phyloP scores from a whole-genome alignment of 331 rosid species.

The Saraca asoca region DNA sequence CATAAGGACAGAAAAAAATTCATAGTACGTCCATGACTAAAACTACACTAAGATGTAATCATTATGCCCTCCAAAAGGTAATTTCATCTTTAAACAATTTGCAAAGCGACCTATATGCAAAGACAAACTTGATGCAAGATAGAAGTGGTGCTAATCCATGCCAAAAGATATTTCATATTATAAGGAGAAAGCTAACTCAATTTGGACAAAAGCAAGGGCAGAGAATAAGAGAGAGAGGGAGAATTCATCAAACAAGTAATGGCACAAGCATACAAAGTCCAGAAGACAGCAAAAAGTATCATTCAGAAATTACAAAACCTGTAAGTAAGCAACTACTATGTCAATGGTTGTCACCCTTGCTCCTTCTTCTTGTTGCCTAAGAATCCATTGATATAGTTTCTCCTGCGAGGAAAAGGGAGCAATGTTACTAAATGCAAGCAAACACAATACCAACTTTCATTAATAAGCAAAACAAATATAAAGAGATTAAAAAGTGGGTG shows the following conservation, averaged over 20 bases:
- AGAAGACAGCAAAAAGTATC: background rate
- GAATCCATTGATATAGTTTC: constrained; percentile 58
- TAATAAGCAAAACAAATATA: background rate
- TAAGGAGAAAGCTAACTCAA: background rate
- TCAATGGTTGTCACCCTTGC: constrained; percentile 46
- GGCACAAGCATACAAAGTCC: background rate
- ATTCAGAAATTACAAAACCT: constrained; percentile 38
- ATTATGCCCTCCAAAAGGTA: constrained; percentile 6
- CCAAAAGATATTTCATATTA: background rate
- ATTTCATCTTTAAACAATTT: constrained; percentile 24
- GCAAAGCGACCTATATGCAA: background rate
- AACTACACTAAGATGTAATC: background rate
- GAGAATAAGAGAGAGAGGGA: background rate
- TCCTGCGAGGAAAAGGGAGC: constrained; percentile 35
- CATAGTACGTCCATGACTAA: no score
- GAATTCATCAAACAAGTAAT: constrained; percentile 4
- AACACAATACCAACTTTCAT: background rate
- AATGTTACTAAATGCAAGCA: constrained; percentile 8
- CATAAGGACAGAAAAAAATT: background rate
- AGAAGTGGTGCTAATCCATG: background rate
- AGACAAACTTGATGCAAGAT: constrained; percentile 4
- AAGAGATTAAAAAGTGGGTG: constrained; percentile 6
- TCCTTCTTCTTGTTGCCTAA: constrained; percentile 60
- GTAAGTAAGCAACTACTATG: constrained; percentile 47
- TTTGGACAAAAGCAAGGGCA: background rate